A percentile compares a stretch with the other conserved stretches of the same genome.
Conservation (phyloP, 306 rosid species). For the Begonia masoniana region DNA sequence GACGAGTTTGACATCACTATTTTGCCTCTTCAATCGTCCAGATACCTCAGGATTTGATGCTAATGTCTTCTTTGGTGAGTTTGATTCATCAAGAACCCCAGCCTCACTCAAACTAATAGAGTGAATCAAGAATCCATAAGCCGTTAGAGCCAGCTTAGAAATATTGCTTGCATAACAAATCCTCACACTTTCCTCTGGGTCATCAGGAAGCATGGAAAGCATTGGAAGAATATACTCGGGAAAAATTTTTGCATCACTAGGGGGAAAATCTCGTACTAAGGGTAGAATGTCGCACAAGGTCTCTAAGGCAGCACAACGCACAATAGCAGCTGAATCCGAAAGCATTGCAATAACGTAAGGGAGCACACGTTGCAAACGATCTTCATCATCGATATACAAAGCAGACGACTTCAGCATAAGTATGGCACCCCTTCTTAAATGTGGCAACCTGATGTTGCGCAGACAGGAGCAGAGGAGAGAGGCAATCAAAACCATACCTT, state of each 20-base stretch:
- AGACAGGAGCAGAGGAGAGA: conserved; percentile 89
- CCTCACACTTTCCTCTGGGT: conserved; percentile 96
- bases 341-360: conserved; percentile 95
- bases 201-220: conserved; percentile 99
- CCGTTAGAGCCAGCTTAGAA: conserved; percentile 85
- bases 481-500: conserved; percentile 93
- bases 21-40: conserved; percentile 51
- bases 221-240: conserved; percentile 90
- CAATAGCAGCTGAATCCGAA: conserved; percentile 86
- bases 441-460: conserved; percentile 90
- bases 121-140: conserved; percentile 83
- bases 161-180: conserved; percentile 94
- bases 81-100: conserved; percentile 86
- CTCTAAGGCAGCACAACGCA: conserved; percentile 92
- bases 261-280: conserved; percentile 86
- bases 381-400: conserved; percentile 80
- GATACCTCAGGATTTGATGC: conserved; percentile 41
- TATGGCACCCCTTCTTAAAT: conserved; percentile 76
- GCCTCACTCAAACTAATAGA: conserved; percentile 93
- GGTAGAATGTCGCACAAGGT: conserved; percentile 89
- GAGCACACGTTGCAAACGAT: conserved; percentile 84
- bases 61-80: conserved; percentile 37
- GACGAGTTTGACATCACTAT: conserved; percentile 56
- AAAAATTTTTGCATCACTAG: conserved; percentile 95
- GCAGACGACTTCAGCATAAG: conserved; percentile 86